Percentiles rank a stretch among this genome's conserved stretches.
Conservation (phyloP, 306 rosid species). For the Morella rubra region DNA sequence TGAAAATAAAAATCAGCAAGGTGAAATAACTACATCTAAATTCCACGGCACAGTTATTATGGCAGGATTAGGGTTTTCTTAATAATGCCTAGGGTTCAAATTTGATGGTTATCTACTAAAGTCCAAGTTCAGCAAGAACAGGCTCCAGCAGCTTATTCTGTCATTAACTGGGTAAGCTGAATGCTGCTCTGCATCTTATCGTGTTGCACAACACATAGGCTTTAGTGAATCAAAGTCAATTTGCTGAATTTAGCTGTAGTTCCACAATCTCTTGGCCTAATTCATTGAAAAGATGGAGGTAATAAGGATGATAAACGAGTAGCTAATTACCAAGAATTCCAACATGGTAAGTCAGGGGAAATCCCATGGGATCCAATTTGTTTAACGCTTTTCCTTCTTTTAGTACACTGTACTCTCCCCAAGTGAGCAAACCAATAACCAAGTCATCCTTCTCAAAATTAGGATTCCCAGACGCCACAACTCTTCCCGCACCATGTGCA, state of each 20-base stretch:
- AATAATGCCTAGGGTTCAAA: not conserved
- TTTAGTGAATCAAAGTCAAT: not conserved
- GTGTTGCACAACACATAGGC: not conserved
- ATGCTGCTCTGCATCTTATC: not conserved
- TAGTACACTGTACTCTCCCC: conserved; percentile 69
- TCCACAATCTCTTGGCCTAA: not conserved
- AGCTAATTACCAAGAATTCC: conserved; percentile 53
- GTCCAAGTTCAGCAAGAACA: not conserved
- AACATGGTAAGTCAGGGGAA: conserved; percentile 57
- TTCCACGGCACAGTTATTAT: too few relatives aligned
- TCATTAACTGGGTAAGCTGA: not conserved
- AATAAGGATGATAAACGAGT: not conserved
- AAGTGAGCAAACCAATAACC: conserved; percentile 58
- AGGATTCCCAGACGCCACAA: conserved; percentile 53
- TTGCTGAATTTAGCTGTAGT: not conserved
- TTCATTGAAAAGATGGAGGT: not conserved
- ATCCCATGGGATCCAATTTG: conserved; percentile 56
- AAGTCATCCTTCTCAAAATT: conserved; percentile 65
- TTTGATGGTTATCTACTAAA: not conserved
- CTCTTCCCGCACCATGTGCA: conserved; percentile 50
- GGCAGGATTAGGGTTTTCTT: not conserved
- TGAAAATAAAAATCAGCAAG: not conserved
- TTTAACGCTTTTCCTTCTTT: conserved; percentile 45
- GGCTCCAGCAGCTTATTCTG: not conserved
- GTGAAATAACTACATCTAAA: too few relatives aligned